phyloP scores from a whole-genome alignment of 805 yeast species.

The Zygotorulaspora danielsina region DNA sequence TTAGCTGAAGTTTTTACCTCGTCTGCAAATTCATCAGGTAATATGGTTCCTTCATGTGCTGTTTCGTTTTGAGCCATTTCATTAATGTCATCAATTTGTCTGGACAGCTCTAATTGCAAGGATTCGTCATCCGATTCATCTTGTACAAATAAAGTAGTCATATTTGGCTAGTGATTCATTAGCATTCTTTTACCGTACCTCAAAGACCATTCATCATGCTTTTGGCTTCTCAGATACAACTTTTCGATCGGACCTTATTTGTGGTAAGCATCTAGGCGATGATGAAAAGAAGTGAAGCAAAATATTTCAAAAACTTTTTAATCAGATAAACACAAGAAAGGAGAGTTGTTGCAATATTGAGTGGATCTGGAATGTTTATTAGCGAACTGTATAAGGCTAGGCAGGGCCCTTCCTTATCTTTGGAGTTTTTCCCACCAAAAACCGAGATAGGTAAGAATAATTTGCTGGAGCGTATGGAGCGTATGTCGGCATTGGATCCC shows the following conservation, averaged over 20 bases:
- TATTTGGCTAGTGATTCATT: slow-evolving; percentile 2
- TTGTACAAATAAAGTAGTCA: slow-evolving; percentile 33
- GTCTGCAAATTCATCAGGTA: slow-evolving; percentile 6
- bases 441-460: slow-evolving; percentile 85
- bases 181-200: neutral
- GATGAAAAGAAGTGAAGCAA: no score
- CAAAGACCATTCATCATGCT: no score
- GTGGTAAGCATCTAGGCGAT: neutral
- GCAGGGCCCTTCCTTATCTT: slow-evolving; percentile 63
- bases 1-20: slow-evolving; percentile 26
- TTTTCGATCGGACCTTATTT: neutral
- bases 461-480: slow-evolving; percentile 75
- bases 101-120: slow-evolving; percentile 27
- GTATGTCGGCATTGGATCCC: slow-evolving; percentile 87
- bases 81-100: slow-evolving; percentile 25
- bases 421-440: slow-evolving; percentile 97
- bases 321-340: no score
- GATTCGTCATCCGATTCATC: slow-evolving; percentile 39
- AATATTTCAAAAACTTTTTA: no score
- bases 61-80: slow-evolving; percentile 28
- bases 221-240: no score
- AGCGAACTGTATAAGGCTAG: slow-evolving; percentile 50
- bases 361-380: slow-evolving; percentile 25
- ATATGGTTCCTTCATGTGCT: neutral
- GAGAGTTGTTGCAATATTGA: no score